phyloP scores from a whole-genome alignment of 2,329 filamentous ascomycete species.

The Ambrosiella beaveri region DNA sequence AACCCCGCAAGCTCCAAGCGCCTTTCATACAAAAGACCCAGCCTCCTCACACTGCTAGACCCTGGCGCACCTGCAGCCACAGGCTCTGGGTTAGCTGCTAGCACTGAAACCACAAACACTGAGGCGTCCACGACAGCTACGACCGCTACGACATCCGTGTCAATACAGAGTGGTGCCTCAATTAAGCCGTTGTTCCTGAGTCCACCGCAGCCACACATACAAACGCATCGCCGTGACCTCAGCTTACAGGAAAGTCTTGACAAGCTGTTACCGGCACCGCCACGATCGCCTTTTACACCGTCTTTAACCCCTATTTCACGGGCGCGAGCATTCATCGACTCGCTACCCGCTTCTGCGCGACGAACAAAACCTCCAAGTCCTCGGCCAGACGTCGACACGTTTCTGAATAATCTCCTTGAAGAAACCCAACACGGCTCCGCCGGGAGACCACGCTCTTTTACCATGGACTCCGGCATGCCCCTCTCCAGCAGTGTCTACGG shows the following conservation, averaged over 20 bases:
- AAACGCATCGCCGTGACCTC: slow-evolving; percentile 22
- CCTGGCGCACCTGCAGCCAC: slow-evolving; percentile 20
- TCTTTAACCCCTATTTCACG: slow-evolving; percentile 13
- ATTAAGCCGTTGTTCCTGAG: slow-evolving; percentile 12
- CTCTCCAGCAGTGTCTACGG: slow-evolving; percentile 10
- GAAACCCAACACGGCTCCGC: not conserved
- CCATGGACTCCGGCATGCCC: slow-evolving; percentile 11
- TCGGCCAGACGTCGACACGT: not conserved
- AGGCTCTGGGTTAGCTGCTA: not conserved
- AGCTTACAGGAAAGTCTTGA: slow-evolving; percentile 38
- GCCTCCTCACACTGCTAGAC: slow-evolving; percentile 24
- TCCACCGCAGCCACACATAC: not conserved
- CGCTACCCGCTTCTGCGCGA: slow-evolving; percentile 17
- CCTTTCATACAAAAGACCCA: slow-evolving; percentile 7
- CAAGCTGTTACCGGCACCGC: slow-evolving; percentile 39
- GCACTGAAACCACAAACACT: not conserved
- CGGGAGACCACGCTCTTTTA: slow-evolving; percentile 4
- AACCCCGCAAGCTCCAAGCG: slow-evolving; percentile 22
- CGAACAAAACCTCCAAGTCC: not conserved
- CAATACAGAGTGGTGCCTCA: slow-evolving; percentile 13
- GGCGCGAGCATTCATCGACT: slow-evolving; percentile 7
- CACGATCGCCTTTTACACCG: slow-evolving; percentile 20
- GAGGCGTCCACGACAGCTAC: slow-evolving; percentile 1
- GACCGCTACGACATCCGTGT: not conserved
- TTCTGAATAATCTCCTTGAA: not conserved